These are phyloP conservation scores for Leptographium radiaticola DNA, from an alignment of 2,329 filamentous ascomycete species.

Conservation along the genomic window DNA sequence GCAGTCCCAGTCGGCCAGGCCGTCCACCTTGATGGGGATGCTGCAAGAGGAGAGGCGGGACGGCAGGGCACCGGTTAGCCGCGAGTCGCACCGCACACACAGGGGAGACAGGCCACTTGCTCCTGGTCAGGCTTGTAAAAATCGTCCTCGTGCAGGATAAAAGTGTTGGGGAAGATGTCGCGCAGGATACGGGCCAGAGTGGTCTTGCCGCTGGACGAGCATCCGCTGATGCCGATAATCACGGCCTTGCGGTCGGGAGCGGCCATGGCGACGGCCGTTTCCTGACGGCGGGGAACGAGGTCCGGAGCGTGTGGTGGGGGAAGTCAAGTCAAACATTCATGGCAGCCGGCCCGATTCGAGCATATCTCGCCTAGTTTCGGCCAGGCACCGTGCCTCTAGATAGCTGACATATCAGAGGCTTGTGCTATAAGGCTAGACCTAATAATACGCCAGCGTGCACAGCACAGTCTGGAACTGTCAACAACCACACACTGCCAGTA, in stretches of 20 bases:
- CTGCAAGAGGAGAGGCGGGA: slow-evolving; percentile 18
- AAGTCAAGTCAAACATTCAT: too few species aligned
- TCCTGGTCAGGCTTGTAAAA: slow-evolving; percentile 77
- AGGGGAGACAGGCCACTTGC: slow-evolving; percentile 26
- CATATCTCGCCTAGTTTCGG: too few species aligned
- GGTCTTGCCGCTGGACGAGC: slow-evolving; percentile 89
- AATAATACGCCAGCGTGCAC: too few species aligned
- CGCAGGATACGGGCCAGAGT: slow-evolving; percentile 77
- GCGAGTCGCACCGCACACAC: not conserved
- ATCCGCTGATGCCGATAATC: slow-evolving; percentile 73
- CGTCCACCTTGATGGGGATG: slow-evolving; percentile 37
- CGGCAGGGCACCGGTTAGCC: not conserved
- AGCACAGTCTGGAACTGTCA: too few species aligned
- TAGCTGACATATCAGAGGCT: too few species aligned
- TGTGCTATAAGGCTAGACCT: too few species aligned
- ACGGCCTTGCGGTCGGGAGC: slow-evolving; percentile 32
- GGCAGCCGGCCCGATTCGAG: too few species aligned
- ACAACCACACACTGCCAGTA: too few species aligned
- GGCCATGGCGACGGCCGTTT: slow-evolving; percentile 4
- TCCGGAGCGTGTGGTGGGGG: too few species aligned
- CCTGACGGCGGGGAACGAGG: not conserved
- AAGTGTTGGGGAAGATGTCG: slow-evolving; percentile 63
- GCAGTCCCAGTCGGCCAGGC: slow-evolving; percentile 85
- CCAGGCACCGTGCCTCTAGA: too few species aligned
- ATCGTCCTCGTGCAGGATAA: slow-evolving; percentile 90